Conservation (phyloP, 305 asterid species). For the Fraxinus baroniana region DNA sequence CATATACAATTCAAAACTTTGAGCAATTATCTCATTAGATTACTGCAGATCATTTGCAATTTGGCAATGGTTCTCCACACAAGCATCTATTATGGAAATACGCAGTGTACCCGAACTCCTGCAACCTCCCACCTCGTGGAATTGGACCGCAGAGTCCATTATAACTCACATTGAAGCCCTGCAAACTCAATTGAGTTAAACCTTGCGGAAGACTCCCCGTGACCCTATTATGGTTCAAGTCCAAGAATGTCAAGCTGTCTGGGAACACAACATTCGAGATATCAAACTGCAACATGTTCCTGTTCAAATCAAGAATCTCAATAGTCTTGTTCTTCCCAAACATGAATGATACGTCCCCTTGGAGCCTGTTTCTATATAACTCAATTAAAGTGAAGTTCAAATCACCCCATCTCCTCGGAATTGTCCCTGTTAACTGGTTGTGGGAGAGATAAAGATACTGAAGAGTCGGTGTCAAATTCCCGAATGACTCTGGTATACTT, state of each 20-base stretch:
- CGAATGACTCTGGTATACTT: background rate
- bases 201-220: constrained; percentile 7
- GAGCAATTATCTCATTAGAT: background rate
- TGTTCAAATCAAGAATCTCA: background rate
- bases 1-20: background rate
- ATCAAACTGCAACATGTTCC: constrained; percentile 1
- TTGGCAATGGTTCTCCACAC: constrained; percentile 21
- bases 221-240: background rate
- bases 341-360: background rate
- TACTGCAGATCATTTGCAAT: background rate
- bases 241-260: background rate
- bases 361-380: background rate
- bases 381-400: background rate
- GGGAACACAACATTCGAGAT: background rate
- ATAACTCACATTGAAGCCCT: constrained; percentile 19
- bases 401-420: background rate
- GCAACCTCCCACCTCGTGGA: constrained; percentile 8
- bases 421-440: background rate
- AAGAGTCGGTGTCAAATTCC: background rate
- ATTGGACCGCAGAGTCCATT: constrained; percentile 21
- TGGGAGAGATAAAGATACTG: background rate
- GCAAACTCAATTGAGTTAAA: background rate
- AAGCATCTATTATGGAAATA: constrained; percentile 20
- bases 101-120: background rate
- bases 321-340: background rate